Evolutionary conservation across 1,284 basidiomycete genomes (phyloP).

Genomic region (Mycosarcoma mackinlayi): DNA sequence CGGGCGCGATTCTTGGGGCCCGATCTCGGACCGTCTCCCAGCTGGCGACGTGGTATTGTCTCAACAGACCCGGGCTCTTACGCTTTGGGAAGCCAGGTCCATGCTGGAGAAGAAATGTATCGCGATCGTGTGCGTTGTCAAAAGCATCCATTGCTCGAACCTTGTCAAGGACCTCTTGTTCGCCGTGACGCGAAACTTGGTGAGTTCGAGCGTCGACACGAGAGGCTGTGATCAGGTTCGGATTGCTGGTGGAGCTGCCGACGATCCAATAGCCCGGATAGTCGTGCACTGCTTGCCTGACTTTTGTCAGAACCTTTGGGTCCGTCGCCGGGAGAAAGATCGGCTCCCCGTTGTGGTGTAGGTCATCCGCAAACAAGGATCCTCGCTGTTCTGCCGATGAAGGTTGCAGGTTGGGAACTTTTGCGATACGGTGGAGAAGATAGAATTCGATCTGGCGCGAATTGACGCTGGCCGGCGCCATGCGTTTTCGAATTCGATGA

Average conservation of each 20-base stretch:
- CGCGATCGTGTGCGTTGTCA: neutral
- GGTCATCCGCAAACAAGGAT: neutral
- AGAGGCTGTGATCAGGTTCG: neutral
- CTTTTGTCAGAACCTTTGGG: neutral
- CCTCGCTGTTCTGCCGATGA: neutral
- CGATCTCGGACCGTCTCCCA: neutral
- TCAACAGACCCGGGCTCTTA: neutral
- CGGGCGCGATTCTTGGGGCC: neutral
- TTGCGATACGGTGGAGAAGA: no score
- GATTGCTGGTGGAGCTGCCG: neutral
- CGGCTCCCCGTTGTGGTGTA: conserved; percentile 6
- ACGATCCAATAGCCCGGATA: conserved; percentile 8
- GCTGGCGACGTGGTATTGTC: neutral
- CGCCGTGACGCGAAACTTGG: neutral
- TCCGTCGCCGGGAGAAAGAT: conserved; percentile 4
- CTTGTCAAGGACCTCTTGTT: neutral
- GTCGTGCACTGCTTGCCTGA: neutral
- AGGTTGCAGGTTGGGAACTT: neutral
- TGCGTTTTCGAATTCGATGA: neutral
- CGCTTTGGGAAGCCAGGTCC: conserved; percentile 6
- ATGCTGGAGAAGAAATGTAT: neutral
- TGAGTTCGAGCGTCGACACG: neutral
- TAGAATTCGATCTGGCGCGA: neutral
- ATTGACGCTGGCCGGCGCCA: neutral
- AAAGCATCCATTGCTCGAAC: neutral